Evolutionary conservation across 257 asterid genomes (phyloP), one percentile per base, ranked within the genome.

Genomic region (Scutellaria galericulata): DNA sequence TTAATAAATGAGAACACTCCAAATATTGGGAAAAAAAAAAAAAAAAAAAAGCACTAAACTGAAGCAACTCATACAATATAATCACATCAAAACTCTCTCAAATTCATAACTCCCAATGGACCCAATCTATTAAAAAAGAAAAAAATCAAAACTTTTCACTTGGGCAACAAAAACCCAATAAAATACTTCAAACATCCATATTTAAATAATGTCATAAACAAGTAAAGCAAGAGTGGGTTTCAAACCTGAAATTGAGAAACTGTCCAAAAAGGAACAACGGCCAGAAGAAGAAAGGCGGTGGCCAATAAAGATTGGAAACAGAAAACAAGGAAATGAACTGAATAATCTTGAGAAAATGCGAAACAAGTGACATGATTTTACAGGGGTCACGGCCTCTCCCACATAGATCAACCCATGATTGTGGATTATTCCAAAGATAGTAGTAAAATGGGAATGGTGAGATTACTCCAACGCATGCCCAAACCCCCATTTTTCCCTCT

Each of bases 221-320:
- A 15, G 15, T 7, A 15, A 42, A 57, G 70, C 50, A 76, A 6
- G 20, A 53, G 58, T 44, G 77, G 57, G 62, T 27, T 47, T 6
- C 61, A 9, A 45, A 94, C 99, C 99, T 95, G 89, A 89, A 82
- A 77, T 95, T 95, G 56, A 95, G 93, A 74, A 92, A 91, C 85
- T 95, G 97, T 27, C 99, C 98, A 53, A 81, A 81, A 13, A 87
- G 1, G 74, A 94, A 86, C 70, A 91, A 93, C 14, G 88, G 91
- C 95, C 96, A 94, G 80, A 91, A 91, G 84, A 83, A 91, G 79
- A 88, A 35, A 0, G 98, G 96, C 55, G 97, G 99, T 56, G 99
- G 98, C 96, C 98, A 92, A n/a, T 87, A 85, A 53, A 92, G 75
- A 13, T 86, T 73, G 66, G 97, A 86, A 18, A 95, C 99, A 2